These are phyloP conservation scores for Chenopodium formosanum DNA, from an alignment of 148 eudicot species.

Conservation along the genomic window DNA sequence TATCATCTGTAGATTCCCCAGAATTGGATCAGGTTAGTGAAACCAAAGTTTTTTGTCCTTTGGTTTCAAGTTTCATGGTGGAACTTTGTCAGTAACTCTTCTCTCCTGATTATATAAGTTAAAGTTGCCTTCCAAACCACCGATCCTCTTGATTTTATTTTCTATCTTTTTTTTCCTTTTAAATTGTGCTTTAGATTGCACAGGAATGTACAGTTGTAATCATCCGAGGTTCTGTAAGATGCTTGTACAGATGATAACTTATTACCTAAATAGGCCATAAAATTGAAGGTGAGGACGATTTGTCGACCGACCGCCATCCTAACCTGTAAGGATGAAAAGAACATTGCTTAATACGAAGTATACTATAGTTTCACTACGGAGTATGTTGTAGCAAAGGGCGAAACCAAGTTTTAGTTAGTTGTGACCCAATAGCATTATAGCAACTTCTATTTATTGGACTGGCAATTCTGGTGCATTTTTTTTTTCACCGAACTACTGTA, in stretches of 20 bases:
- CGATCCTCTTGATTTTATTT: not conserved
- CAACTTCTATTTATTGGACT: not conserved
- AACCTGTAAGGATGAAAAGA: not conserved
- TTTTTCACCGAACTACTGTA: too few relatives aligned
- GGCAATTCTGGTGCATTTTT: not conserved
- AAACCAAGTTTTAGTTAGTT: not conserved
- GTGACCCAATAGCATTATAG: not conserved
- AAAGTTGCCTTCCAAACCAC: not conserved
- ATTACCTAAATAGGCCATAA: slow-evolving; percentile 19
- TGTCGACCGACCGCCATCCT: not conserved
- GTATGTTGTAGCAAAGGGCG: not conserved
- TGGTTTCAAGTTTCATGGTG: slow-evolving; percentile 22
- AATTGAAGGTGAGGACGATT: slow-evolving; percentile 8
- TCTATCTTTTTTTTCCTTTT: not conserved
- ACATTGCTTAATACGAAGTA: not conserved
- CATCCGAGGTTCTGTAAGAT: slow-evolving; percentile 22
- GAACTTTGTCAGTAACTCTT: slow-evolving; percentile 17
- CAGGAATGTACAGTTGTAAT: slow-evolving; percentile 27
- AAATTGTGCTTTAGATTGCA: slow-evolving; percentile 8
- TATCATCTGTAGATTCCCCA: not conserved
- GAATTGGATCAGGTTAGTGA: slow-evolving; percentile 14
- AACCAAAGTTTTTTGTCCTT: slow-evolving; percentile 29
- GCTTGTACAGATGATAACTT: slow-evolving; percentile 24
- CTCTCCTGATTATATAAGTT: slow-evolving; percentile 9
- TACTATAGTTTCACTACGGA: not conserved